phyloP scores from a whole-genome alignment of 2,329 filamentous ascomycete genomes.

The Xylariaceae sp. region DNA sequence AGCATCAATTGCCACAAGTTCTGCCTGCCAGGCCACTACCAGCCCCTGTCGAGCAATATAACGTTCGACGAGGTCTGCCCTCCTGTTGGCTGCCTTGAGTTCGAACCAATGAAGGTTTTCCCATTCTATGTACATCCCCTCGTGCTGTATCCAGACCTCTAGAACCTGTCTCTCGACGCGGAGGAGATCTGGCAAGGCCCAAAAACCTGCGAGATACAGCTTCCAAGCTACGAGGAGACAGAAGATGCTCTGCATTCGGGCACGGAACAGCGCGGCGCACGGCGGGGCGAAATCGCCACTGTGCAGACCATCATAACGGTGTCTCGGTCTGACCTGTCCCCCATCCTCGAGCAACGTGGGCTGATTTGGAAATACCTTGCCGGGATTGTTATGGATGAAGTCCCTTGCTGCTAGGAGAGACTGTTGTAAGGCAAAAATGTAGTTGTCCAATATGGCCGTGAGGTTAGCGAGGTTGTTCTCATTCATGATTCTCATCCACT shows the following conservation, averaged over 20 bases:
- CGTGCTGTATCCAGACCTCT: conserved; percentile 13
- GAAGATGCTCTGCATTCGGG: conserved; percentile 6
- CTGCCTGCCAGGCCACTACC: not conserved
- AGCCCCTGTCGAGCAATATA: conserved; percentile 3
- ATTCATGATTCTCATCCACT: not conserved
- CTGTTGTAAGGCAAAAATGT: not conserved
- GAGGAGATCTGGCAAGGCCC: conserved; percentile 4
- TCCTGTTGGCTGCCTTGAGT: not conserved
- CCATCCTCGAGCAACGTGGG: conserved; percentile 7
- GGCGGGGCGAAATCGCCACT: conserved; percentile 6
- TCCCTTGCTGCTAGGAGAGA: not conserved
- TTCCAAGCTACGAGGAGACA: conserved; percentile 6
- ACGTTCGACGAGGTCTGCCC: conserved; percentile 3
- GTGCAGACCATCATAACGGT: conserved; percentile 5
- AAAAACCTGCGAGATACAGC: not conserved
- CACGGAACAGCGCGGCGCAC: conserved; percentile 6
- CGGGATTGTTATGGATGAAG: conserved; percentile 5
- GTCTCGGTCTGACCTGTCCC: conserved; percentile 1
- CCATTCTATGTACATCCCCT: conserved; percentile 19
- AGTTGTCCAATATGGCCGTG: not conserved
- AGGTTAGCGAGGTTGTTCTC: not conserved
- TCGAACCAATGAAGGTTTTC: conserved; percentile 13
- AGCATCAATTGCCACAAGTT: conserved; percentile 1
- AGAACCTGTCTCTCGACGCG: conserved; percentile 4
- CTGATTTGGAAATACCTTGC: not conserved